A percentile compares a stretch with the other conserved stretches of the same genome.
phyloP scores from a whole-genome alignment of 208 protist species.

The Novymonas esmeraldas region DNA sequence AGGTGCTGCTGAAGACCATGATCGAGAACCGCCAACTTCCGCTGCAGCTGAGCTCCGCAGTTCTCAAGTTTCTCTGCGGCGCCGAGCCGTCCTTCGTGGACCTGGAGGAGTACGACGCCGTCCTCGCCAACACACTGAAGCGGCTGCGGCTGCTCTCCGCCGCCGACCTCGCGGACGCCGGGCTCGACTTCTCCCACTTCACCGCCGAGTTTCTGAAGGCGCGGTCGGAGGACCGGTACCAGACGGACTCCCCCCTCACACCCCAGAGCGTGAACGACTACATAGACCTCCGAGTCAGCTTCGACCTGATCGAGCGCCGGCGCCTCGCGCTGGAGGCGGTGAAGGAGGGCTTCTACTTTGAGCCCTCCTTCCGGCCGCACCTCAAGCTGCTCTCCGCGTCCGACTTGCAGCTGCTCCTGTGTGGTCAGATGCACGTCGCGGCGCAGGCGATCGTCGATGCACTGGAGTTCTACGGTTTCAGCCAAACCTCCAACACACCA shows the following conservation, averaged over 20 bases:
- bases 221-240: slow-evolving; percentile 40
- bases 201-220: slow-evolving; percentile 32
- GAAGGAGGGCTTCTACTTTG: slow-evolving; percentile 52
- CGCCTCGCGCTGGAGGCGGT: slow-evolving; percentile 46
- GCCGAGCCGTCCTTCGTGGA: slow-evolving; percentile 47
- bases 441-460: slow-evolving; percentile 50
- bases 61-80: slow-evolving; percentile 68
- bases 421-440: slow-evolving; percentile 58
- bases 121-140: slow-evolving; percentile 51
- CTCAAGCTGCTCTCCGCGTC: slow-evolving; percentile 60
- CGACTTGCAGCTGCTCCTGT: slow-evolving; percentile 64
- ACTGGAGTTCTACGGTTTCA: slow-evolving; percentile 65
- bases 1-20: slow-evolving; percentile 70
- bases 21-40: slow-evolving; percentile 62
- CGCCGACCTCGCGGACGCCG: slow-evolving; percentile 42
- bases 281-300: slow-evolving; percentile 54
- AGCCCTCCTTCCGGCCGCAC: slow-evolving; percentile 42
- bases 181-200: slow-evolving; percentile 58
- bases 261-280: slow-evolving; percentile 63
- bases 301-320: slow-evolving; percentile 46
- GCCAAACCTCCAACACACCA: slow-evolving; percentile 49
- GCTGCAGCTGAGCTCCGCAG: slow-evolving; percentile 56
- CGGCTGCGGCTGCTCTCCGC: slow-evolving; percentile 52
- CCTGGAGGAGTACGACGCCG: slow-evolving; percentile 66
- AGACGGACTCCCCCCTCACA: slow-evolving; percentile 34